phyloP scores from a whole-genome alignment of 148 eudicot genomes.

The Rhododendron vialii region DNA sequence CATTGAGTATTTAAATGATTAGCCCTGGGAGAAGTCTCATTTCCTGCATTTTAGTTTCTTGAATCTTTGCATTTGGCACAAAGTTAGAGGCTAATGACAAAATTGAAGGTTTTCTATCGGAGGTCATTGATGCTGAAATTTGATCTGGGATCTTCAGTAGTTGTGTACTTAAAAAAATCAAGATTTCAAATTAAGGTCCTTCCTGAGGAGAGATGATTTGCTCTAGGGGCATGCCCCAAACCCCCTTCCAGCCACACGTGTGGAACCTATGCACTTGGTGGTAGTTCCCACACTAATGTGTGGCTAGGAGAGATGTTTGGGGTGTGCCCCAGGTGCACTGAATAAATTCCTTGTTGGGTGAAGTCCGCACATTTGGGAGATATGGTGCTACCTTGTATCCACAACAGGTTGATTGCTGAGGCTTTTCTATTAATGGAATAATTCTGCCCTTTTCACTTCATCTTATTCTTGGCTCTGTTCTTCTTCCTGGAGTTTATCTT shows the following conservation, averaged over 20 bases:
- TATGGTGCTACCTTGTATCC: not conserved
- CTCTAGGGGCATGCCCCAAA: not conserved
- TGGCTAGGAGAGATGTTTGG: not conserved
- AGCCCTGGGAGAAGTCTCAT: not conserved
- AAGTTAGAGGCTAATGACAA: not conserved
- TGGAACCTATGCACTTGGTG: not conserved
- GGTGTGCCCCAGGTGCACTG: not conserved
- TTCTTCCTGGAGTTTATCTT: not conserved
- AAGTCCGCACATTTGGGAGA: not conserved
- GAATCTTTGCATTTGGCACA: not conserved
- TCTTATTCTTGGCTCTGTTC: not conserved
- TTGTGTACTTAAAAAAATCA: not conserved
- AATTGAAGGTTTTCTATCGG: not conserved
- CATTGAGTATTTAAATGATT: not conserved
- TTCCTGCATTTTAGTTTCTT: not conserved
- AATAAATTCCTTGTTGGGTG: not conserved
- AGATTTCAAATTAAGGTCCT: not conserved
- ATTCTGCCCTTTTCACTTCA: not conserved
- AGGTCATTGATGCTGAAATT: not conserved
- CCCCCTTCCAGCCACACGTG: not conserved
- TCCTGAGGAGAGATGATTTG: not conserved
- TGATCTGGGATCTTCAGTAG: not conserved
- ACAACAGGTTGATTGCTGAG: not conserved
- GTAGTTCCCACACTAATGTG: not conserved
- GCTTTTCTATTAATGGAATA: not conserved